These are phyloP conservation scores for Puccinia polysora DNA, from an alignment of 1,284 basidiomycete species.

Conservation along the genomic window DNA sequence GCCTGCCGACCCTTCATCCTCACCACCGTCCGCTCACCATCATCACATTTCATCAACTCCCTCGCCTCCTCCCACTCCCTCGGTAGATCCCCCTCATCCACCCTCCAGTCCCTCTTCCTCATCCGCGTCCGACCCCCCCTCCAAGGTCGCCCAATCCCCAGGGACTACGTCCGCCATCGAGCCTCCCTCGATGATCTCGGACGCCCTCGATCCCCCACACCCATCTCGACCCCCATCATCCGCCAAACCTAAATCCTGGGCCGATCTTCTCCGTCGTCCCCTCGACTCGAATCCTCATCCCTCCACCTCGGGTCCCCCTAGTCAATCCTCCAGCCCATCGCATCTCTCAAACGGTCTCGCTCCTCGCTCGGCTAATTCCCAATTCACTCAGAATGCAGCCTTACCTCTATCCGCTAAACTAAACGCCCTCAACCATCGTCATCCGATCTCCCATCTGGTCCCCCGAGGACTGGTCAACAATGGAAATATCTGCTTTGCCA, in stretches of 20 bases:
- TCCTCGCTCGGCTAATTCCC: conserved; percentile 47
- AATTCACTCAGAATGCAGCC: conserved; percentile 55
- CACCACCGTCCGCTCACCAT: no score
- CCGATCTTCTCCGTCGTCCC: conserved; percentile 56
- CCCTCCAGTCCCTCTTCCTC: no score
- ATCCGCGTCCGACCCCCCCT: no score
- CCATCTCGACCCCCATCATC: conserved; percentile 59
- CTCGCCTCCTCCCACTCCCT: no score
- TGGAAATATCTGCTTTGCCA: conserved; percentile 97
- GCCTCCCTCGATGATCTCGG: no score
- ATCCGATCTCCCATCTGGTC: conserved; percentile 53
- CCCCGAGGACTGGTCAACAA: conserved; percentile 86
- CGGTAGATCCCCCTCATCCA: no score
- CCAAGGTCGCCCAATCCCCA: no score
- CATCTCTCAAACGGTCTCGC: background rate
- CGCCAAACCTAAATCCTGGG: conserved; percentile 31
- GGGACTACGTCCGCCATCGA: no score
- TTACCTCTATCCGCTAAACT: conserved; percentile 47
- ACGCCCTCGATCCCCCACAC: no score
- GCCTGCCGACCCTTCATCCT: no score
- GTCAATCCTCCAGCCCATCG: conserved; percentile 51
- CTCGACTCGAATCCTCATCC: conserved; percentile 46
- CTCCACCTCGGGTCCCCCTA: conserved; percentile 45
- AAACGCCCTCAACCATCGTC: conserved; percentile 44
- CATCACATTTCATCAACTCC: no score